Conservation (phyloP, 352 stramenopile genomes). For the Pythium volutum region DNA sequence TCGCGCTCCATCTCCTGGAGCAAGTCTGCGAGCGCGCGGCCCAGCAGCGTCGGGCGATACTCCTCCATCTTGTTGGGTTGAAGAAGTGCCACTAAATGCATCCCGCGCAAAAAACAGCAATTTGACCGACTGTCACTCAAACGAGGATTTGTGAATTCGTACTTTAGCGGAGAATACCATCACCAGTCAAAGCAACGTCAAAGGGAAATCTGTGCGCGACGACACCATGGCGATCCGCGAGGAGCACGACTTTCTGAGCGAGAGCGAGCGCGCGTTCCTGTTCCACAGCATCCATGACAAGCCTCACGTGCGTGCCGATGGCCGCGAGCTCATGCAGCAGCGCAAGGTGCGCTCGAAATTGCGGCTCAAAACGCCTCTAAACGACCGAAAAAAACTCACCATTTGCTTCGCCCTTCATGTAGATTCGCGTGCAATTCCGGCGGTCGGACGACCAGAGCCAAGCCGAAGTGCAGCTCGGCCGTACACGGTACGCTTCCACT, state of each 20-base stretch:
- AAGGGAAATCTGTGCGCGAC: background rate
- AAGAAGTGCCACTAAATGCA: slow-evolving; percentile 8
- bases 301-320: slow-evolving; percentile 65
- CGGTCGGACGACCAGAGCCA: slow-evolving; percentile 71
- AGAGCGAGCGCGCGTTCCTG: slow-evolving; percentile 81
- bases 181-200: slow-evolving; percentile 6
- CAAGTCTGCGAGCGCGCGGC: slow-evolving; percentile 57
- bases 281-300: slow-evolving; percentile 54
- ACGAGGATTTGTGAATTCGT: slow-evolving; percentile 31
- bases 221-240: slow-evolving; percentile 22
- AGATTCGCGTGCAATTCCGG: slow-evolving; percentile 82
- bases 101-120: background rate
- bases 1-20: slow-evolving; percentile 47
- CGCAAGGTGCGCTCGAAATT: slow-evolving; percentile 42
- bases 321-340: slow-evolving; percentile 77
- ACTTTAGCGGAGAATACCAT: slow-evolving; percentile 17
- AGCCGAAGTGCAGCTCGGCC: slow-evolving; percentile 73
- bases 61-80: slow-evolving; percentile 57
- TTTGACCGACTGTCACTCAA: slow-evolving; percentile 16
- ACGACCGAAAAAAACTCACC: too few relatives aligned
- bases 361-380: background rate
- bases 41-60: slow-evolving; percentile 56
- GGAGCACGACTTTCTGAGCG: slow-evolving; percentile 68
- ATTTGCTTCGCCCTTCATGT: background rate
- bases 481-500: slow-evolving; percentile 62